Evolutionary conservation across 495 filamentous ascomycete genomes (phyloP).

Genomic region (Daldinia loculata): DNA sequence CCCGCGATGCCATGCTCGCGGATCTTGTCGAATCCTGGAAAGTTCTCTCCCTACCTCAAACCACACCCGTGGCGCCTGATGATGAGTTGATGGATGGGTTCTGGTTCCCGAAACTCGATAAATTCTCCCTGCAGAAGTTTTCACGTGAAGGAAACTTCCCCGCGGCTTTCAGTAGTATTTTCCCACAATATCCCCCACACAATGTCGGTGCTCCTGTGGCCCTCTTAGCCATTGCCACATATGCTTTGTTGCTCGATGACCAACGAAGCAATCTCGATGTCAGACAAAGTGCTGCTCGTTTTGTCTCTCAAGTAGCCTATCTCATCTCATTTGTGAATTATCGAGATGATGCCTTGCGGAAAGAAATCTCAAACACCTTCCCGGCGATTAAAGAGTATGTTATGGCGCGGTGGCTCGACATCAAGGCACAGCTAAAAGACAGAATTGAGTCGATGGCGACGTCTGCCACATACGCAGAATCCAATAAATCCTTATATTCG

Average conservation of each 20-base stretch:
- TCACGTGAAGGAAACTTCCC: conserved; percentile 29
- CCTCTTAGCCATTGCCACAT: conserved; percentile 53
- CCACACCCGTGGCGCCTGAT: conserved; percentile 2
- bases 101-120: conserved; percentile 39
- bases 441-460: conserved; percentile 9
- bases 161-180: conserved; percentile 46
- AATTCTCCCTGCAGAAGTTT: conserved; percentile 12
- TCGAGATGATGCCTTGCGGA: conserved; percentile 13
- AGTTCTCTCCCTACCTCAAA: conserved; percentile 42
- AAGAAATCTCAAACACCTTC: conserved; percentile 11
- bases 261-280: conserved; percentile 29
- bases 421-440: conserved; percentile 24
- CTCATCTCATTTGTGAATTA: conserved; percentile 35
- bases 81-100: conserved; percentile 33
- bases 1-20: conserved; percentile 46
- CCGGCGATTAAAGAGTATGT: conserved; percentile 33
- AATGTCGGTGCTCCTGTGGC: conserved; percentile 42
- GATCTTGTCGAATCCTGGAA: conserved; percentile 56
- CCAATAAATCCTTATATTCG: neutral
- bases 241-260: conserved; percentile 50
- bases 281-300: conserved; percentile 31
- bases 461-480: conserved; percentile 26
- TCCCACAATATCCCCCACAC: conserved; percentile 40
- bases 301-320: conserved; percentile 38
- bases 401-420: conserved; percentile 37